Conservation (phyloP, 2,329 filamentous ascomycete genomes). For the Cephalotrichum gorgonifer region DNA sequence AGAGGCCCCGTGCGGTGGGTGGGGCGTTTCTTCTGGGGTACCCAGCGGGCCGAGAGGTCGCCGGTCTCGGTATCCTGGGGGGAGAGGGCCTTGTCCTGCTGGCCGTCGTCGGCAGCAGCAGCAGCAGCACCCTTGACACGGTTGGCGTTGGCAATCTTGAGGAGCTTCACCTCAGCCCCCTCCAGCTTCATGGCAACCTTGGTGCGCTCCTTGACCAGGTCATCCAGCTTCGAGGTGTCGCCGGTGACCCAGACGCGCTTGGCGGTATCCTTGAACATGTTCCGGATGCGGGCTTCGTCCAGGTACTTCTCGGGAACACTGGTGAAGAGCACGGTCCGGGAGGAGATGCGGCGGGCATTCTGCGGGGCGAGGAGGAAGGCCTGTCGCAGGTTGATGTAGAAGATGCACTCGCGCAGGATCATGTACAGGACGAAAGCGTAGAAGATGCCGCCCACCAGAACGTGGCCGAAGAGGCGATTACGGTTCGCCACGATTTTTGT, state of each 20-base stretch:
- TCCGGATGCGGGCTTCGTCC: conserved; percentile 63
- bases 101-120: conserved; percentile 22
- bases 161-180: conserved; percentile 74
- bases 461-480: conserved; percentile 71
- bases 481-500: conserved; percentile 35
- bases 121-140: conserved; percentile 61
- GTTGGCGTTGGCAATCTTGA: conserved; percentile 65
- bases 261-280: conserved; percentile 73
- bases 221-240: conserved; percentile 66
- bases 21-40: conserved; percentile 58
- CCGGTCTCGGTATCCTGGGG: conserved; percentile 40
- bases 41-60: conserved; percentile 50
- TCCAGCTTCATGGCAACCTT: conserved; percentile 74
- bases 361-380: conserved; percentile 80
- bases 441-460: conserved; percentile 71
- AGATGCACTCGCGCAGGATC: conserved; percentile 79
- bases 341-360: conserved; percentile 78
- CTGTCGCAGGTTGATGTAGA: conserved; percentile 86
- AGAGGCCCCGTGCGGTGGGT: conserved; percentile 54
- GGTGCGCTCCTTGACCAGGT: conserved; percentile 73
- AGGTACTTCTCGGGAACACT: conserved; percentile 73
- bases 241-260: conserved; percentile 77
- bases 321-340: conserved; percentile 80
- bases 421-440: conserved; percentile 82
- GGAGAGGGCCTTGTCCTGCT: conserved; percentile 24